phyloP scores from a whole-genome alignment of 2,329 filamentous ascomycete species.

The Diaporthe citriasiana region DNA sequence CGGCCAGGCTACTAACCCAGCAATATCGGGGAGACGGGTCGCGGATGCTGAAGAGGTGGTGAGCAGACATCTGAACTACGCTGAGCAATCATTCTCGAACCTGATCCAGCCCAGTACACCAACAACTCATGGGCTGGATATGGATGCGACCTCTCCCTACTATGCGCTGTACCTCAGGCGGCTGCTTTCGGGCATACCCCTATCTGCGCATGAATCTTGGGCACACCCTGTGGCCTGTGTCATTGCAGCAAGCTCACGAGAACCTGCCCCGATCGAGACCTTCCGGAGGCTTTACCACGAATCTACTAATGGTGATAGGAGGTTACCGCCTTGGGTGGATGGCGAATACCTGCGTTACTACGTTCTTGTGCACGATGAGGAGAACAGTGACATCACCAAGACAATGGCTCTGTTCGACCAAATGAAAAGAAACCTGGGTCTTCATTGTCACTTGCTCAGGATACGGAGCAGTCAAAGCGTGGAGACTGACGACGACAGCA shows the following conservation, averaged over 20 bases:
- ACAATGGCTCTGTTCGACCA: conserved; percentile 94
- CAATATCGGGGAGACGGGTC: conserved; percentile 63
- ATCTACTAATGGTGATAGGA: conserved; percentile 82
- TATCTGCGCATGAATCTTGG: conserved; percentile 92
- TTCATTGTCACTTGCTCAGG: conserved; percentile 93
- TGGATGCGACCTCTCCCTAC: conserved; percentile 77
- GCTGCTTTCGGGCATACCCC: conserved; percentile 82
- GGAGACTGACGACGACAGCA: conserved; percentile 91
- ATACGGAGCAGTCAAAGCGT: conserved; percentile 88
- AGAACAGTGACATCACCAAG: conserved; percentile 90
- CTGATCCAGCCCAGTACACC: conserved; percentile 55
- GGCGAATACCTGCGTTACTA: conserved; percentile 96
- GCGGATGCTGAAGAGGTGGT: conserved; percentile 84
- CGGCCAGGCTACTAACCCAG: conserved; percentile 45
- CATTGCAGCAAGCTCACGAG: conserved; percentile 94
- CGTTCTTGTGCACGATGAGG: conserved; percentile 95
- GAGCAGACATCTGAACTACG: conserved; percentile 81
- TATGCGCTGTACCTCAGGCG: conserved; percentile 89
- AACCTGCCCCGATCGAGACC: conserved; percentile 86
- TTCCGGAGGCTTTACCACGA: conserved; percentile 86
- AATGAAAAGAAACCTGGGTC: conserved; percentile 98
- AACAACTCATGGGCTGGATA: conserved; percentile 58
- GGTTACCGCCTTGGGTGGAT: conserved; percentile 87
- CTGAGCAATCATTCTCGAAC: conserved; percentile 71
- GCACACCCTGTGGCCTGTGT: conserved; percentile 94